Evolutionary conservation across 139 green algal genomes (phyloP).

Genomic region (Prasinococcaceae sp.): DNA sequence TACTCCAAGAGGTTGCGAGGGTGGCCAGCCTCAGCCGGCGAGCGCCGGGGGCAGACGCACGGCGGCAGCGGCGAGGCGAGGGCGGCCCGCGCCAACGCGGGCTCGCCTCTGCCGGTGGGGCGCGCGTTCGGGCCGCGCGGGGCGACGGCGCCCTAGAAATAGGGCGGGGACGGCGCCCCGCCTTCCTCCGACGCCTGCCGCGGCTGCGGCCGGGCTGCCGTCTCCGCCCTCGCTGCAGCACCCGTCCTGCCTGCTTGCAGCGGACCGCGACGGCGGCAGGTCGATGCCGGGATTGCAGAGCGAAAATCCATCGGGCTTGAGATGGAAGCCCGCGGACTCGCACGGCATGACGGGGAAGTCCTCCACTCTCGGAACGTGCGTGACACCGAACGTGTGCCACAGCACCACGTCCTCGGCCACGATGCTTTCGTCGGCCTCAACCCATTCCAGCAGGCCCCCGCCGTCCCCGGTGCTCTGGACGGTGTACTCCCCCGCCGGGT

Average conservation of each 20-base stretch:
- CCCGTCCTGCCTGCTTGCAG: conserved; percentile 17
- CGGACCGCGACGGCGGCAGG: conserved; percentile 38
- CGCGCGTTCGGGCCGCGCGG: too few species aligned
- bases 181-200: not conserved
- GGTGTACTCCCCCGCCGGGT: conserved; percentile 56
- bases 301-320: conserved; percentile 34
- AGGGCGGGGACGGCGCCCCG: not conserved
- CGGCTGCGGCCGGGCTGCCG: not conserved
- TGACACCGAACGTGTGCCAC: conserved; percentile 33
- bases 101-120: too few species aligned
- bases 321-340: conserved; percentile 30
- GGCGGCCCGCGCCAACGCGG: not conserved
- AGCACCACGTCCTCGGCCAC: conserved; percentile 24
- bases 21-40: too few species aligned
- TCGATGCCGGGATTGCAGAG: conserved; percentile 58
- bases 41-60: too few species aligned
- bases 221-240: not conserved
- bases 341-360: conserved; percentile 40
- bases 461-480: conserved; percentile 34
- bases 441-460: conserved; percentile 35
- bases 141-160: not conserved
- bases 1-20: too few species aligned
- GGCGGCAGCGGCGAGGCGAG: too few species aligned
- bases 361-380: conserved; percentile 26
- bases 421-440: conserved; percentile 14